A percentile compares a stretch with the other conserved stretches of the same genome.
Conservation (phyloP, 2,329 filamentous ascomycete genomes). For the Fusarium goolgardi region DNA sequence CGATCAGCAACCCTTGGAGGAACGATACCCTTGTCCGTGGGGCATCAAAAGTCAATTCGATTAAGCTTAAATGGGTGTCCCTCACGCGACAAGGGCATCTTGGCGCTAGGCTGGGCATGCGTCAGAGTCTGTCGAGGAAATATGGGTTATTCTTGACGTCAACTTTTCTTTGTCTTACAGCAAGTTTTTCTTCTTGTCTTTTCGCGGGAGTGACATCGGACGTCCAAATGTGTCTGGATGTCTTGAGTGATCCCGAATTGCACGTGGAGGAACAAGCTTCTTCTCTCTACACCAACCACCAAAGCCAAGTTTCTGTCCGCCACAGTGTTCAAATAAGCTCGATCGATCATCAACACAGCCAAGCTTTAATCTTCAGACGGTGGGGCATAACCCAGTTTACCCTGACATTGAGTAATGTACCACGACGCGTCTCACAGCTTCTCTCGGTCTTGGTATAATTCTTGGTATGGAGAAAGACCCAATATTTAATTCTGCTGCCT, state of each 20-base stretch:
- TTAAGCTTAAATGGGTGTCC: conserved; percentile 38
- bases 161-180: conserved; percentile 4
- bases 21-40: conserved; percentile 1
- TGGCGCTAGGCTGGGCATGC: conserved; percentile 39
- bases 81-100: conserved; percentile 24
- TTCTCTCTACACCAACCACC: not conserved
- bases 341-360: not conserved
- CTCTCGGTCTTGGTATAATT: conserved; percentile 1
- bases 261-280: conserved; percentile 4
- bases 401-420: not conserved
- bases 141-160: conserved; percentile 30
- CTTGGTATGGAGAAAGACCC: conserved; percentile 23
- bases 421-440: not conserved
- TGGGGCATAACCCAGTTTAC: conserved; percentile 21
- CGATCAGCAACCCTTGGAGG: conserved; percentile 1
- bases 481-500: conserved; percentile 40
- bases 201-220: not conserved
- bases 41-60: conserved; percentile 1
- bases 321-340: not conserved
- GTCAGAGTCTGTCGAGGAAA: conserved; percentile 31
- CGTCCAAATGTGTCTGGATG: not conserved
- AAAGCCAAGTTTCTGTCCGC: not conserved
- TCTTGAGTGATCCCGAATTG: not conserved
- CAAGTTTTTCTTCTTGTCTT: conserved; percentile 11
- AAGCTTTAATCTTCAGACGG: not conserved